Evolutionary conservation across 192 early-diverging fungal genomes (phyloP), one percentile per base, ranked within the genome.

Genomic region (Umbelopsis vinacea): DNA sequence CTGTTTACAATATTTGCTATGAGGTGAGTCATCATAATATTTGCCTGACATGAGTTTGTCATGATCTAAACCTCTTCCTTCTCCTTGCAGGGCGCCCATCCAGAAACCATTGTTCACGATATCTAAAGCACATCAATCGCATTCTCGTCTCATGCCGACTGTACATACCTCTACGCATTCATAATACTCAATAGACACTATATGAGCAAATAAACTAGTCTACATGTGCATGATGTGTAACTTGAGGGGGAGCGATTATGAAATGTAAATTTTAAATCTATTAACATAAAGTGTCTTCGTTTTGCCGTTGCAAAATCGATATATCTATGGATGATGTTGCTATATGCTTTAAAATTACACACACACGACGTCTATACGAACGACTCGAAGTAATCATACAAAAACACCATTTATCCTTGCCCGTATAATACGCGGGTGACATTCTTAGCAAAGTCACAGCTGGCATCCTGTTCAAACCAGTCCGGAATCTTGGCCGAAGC

Each of bases 1-100:
- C 90, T 50, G 90, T 98, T 21, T 96, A 97, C 84, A 76, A 87
- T 48, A 94, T 98, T 68, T 93, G 92, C 69, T 98, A 95, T 75
- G 88, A 97, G 76, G 84, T 79, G 33, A 69, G 84, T 55, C 73
- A 85, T 12, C 88, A 93, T n/a, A 50, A 50, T n/a, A 50, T 10
- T 17, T 50, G 14, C 48, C 5, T 50, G 48, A 50, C 1, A n/a
- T 17, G 6, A 17, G 29, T 29, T 29, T 50, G 6, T 23, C 7
- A 23, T 53, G 10, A 23, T 8, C 26, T 54, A 54, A n/a, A 54
- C 10, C 26, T 12, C 24, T 43, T 12, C 5, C 6, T 43, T 12
- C 11, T 24, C 26, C 29, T 55, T 6, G 7, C 21, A 63, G 57
- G 54, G 54, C 1, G 66, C 69, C 19, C 73, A 73, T 38, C 37